These are phyloP conservation scores for Amoebophrya sp. DNA, from an alignment of 169 alveolate genomes.

Conservation along the genomic window DNA sequence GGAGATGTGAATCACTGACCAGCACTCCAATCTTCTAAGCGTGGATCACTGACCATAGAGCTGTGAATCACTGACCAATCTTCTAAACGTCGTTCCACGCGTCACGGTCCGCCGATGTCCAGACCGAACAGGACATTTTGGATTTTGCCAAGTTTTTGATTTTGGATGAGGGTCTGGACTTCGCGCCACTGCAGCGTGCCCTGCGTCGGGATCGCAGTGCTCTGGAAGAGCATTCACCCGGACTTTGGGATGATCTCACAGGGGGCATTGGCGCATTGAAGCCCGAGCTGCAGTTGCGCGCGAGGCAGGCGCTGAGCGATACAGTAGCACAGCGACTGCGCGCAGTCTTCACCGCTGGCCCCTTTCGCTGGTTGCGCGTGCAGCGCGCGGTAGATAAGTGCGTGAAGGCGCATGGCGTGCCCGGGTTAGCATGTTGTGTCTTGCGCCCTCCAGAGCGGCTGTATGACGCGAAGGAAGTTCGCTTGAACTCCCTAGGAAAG, in stretches of 20 bases:
- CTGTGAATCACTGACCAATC: too few species aligned
- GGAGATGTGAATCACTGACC: too few species aligned
- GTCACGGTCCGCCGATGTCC: too few species aligned
- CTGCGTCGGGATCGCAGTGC: neutral
- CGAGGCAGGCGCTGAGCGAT: neutral
- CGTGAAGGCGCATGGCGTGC: neutral
- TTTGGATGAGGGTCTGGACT: neutral
- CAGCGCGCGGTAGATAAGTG: neutral
- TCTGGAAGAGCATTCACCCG: too few species aligned
- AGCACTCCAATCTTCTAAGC: too few species aligned
- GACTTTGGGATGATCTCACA: neutral
- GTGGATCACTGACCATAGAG: too few species aligned
- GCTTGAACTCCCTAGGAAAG: neutral
- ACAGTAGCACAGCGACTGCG: neutral
- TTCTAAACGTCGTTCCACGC: too few species aligned
- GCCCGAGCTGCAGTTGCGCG: neutral
- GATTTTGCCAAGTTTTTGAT: neutral
- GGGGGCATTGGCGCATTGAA: neutral
- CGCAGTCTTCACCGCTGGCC: neutral
- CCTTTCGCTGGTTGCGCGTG: neutral
- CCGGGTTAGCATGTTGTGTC: neutral
- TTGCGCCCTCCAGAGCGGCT: neutral
- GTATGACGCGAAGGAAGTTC: neutral
- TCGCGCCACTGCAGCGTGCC: neutral
- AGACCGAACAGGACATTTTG: neutral